These are phyloP conservation scores for Phaeosphaeria sp. DNA, from an alignment of 2,329 filamentous ascomycete genomes.

Conservation along the genomic window DNA sequence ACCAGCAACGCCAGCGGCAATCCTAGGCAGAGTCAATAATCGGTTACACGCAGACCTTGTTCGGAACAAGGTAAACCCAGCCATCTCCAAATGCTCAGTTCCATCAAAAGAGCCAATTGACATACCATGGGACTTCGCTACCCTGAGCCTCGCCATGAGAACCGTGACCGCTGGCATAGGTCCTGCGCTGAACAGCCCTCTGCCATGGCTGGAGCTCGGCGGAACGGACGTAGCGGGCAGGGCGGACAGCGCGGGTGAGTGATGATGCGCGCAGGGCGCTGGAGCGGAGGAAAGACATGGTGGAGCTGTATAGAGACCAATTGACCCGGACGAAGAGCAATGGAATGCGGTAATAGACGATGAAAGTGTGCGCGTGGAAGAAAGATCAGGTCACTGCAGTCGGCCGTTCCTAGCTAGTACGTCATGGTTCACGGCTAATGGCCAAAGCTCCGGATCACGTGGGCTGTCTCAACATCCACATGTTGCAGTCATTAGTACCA, in stretches of 20 bases:
- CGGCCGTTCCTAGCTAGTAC: neutral
- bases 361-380: conserved; percentile 4
- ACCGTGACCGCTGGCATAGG: conserved; percentile 47
- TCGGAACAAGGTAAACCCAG: neutral
- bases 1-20: conserved; percentile 42
- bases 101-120: conserved; percentile 4
- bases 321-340: conserved; percentile 44
- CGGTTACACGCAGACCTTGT: neutral
- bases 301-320: conserved; percentile 43
- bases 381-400: conserved; percentile 23
- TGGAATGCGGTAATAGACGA: conserved; percentile 29
- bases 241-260: conserved; percentile 39
- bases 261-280: conserved; percentile 46
- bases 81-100: neutral
- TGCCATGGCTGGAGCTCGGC: conserved; percentile 49
- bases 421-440: neutral
- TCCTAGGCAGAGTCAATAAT: conserved; percentile 36
- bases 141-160: conserved; percentile 37
- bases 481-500: neutral
- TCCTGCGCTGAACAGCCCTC: conserved; percentile 45
- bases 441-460: neutral
- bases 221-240: conserved; percentile 39
- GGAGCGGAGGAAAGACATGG: conserved; percentile 49
- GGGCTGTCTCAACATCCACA: neutral
- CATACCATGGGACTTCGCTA: conserved; percentile 53